A percentile compares a stretch with the other conserved stretches of the same genome.
phyloP scores from a whole-genome alignment of 2,329 filamentous ascomycete genomes.

The Grosmannia clavigera region DNA sequence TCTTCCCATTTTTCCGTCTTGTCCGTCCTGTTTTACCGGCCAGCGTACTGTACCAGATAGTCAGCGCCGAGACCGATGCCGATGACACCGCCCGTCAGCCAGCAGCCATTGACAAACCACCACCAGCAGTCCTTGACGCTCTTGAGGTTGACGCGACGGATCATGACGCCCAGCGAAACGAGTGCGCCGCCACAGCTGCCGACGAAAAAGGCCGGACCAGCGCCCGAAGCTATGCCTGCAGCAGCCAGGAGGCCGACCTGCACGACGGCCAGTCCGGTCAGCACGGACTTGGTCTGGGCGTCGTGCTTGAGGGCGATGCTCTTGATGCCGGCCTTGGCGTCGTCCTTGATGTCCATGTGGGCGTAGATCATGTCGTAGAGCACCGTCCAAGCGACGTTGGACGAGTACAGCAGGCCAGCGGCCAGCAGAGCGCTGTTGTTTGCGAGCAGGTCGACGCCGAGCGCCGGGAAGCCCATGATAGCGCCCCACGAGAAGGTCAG shows the following conservation, averaged over 20 bases:
- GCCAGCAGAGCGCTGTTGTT: slow-evolving; percentile 50
- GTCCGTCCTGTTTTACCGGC: slow-evolving; percentile 11
- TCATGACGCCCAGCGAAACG: slow-evolving; percentile 52
- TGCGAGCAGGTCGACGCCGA: slow-evolving; percentile 62
- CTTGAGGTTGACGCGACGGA: slow-evolving; percentile 52
- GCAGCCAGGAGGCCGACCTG: slow-evolving; percentile 60
- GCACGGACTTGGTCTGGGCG: slow-evolving; percentile 61
- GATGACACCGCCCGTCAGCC: slow-evolving; percentile 53
- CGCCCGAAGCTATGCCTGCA: slow-evolving; percentile 55
- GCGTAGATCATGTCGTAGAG: slow-evolving; percentile 91
- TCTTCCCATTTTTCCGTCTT: not conserved
- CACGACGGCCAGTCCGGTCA: slow-evolving; percentile 54
- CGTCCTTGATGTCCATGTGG: slow-evolving; percentile 82
- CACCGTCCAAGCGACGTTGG: slow-evolving; percentile 76
- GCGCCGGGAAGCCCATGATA: slow-evolving; percentile 74
- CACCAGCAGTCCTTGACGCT: slow-evolving; percentile 59
- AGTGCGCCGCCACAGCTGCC: slow-evolving; percentile 55
- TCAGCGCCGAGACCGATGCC: slow-evolving; percentile 46
- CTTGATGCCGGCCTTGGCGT: slow-evolving; percentile 77
- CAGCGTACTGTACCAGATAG: slow-evolving; percentile 40
- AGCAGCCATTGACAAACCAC: slow-evolving; percentile 64
- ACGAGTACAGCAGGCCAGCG: slow-evolving; percentile 59
- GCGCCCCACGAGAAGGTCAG: slow-evolving; percentile 84
- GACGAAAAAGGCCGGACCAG: slow-evolving; percentile 55
- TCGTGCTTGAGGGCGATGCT: slow-evolving; percentile 74